Evolutionary conservation across 805 yeast genomes (phyloP).

Genomic region (Blastobotrys attinorum): DNA sequence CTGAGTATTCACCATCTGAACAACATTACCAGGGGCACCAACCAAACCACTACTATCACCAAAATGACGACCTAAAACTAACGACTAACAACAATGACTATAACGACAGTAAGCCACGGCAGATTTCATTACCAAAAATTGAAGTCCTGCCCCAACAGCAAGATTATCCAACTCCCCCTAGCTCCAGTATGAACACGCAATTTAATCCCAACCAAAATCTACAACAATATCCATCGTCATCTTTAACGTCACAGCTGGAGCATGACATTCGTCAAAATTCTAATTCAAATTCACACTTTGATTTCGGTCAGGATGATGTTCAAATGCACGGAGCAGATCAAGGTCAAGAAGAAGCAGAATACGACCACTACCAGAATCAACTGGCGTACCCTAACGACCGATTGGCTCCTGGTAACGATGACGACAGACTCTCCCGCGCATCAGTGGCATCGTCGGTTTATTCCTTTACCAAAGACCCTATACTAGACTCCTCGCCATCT

Average conservation of each 20-base stretch:
- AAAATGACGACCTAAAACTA: background rate
- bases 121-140: background rate
- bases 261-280: too few species aligned
- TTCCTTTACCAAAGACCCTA: constrained; percentile 2
- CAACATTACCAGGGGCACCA: too few species aligned
- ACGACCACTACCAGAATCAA: too few species aligned
- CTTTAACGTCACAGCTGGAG: too few species aligned
- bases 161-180: background rate
- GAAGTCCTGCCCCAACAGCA: background rate
- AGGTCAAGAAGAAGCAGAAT: too few species aligned
- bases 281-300: background rate
- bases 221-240: background rate
- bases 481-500: constrained; percentile 1
- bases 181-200: background rate
- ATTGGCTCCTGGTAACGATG: background rate
- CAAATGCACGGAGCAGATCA: too few species aligned
- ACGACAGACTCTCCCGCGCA: background rate
- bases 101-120: too few species aligned
- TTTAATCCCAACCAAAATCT: background rate
- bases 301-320: too few species aligned
- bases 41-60: background rate
- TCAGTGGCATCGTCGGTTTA: constrained; percentile 7
- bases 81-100: background rate
- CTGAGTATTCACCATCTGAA: background rate
- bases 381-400: too few species aligned